These are phyloP conservation scores for Beauveria scarabaeidicola DNA, from an alignment of 2,329 filamentous ascomycete species.

Conservation along the genomic window DNA sequence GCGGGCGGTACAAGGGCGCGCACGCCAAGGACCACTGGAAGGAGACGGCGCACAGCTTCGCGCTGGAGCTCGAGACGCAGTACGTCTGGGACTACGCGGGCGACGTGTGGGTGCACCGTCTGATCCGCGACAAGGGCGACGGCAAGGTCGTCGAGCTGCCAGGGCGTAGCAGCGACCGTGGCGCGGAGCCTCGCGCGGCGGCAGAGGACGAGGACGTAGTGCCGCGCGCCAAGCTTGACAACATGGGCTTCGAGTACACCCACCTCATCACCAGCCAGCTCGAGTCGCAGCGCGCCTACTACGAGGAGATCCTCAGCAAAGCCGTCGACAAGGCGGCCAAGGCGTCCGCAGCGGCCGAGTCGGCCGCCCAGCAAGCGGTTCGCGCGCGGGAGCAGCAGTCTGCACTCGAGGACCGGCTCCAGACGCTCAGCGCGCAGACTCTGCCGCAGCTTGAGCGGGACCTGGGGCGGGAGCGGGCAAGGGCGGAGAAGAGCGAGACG, in stretches of 20 bases:
- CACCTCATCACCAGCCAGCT: slow-evolving; percentile 88
- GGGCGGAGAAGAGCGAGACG: slow-evolving; percentile 62
- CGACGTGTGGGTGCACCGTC: slow-evolving; percentile 89
- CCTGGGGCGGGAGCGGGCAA: slow-evolving; percentile 56
- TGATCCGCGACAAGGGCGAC: slow-evolving; percentile 89
- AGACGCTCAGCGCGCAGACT: slow-evolving; percentile 44
- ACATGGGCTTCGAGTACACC: slow-evolving; percentile 88
- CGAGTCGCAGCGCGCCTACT: slow-evolving; percentile 87
- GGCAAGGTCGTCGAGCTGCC: slow-evolving; percentile 90
- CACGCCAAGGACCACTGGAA: slow-evolving; percentile 94
- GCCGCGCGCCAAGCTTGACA: slow-evolving; percentile 59
- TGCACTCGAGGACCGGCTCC: slow-evolving; percentile 36
- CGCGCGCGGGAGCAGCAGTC: slow-evolving; percentile 41
- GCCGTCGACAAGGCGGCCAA: slow-evolving; percentile 81
- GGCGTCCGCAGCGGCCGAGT: slow-evolving; percentile 59
- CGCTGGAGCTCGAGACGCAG: slow-evolving; percentile 86
- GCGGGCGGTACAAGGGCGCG: slow-evolving; percentile 86
- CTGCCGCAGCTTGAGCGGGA: slow-evolving; percentile 66
- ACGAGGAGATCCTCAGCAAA: slow-evolving; percentile 83
- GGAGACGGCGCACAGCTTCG: slow-evolving; percentile 79
- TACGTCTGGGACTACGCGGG: slow-evolving; percentile 97
- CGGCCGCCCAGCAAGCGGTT: slow-evolving; percentile 43
- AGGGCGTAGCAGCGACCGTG: slow-evolving; percentile 31
- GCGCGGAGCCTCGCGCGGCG: not conserved
- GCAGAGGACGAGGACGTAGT: slow-evolving; percentile 54